phyloP scores from a whole-genome alignment of 176 grass and related monocot genomes.

The Oryza longistaminata region DNA sequence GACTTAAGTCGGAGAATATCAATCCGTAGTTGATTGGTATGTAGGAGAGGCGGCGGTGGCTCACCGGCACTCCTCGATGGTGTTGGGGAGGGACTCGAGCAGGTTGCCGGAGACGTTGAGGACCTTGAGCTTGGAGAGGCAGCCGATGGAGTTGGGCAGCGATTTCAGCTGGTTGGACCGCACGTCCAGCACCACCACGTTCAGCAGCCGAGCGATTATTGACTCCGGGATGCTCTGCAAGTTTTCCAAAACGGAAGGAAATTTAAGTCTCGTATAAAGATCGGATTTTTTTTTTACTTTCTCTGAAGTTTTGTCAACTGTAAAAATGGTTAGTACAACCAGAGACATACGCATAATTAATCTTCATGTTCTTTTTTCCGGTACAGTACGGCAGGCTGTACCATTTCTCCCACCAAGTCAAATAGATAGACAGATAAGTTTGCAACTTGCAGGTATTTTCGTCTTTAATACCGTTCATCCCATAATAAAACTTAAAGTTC shows the following conservation, averaged over 20 bases:
- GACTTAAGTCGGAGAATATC: too few species aligned
- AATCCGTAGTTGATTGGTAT: too few species aligned
- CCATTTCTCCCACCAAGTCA: neutral
- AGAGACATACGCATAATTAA: neutral
- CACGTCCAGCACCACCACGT: slow-evolving; percentile 79
- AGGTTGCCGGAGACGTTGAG: slow-evolving; percentile 97
- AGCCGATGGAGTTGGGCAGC: slow-evolving; percentile 94
- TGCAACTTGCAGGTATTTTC: neutral
- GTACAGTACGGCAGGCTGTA: neutral
- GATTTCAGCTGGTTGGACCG: slow-evolving; percentile 91
- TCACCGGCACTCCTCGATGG: slow-evolving; percentile 94
- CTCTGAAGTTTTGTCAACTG: too few species aligned
- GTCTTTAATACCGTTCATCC: neutral
- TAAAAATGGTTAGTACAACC: neutral
- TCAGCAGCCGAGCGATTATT: slow-evolving; percentile 82
- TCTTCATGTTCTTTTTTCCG: neutral
- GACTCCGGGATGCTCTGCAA: slow-evolving; percentile 91
- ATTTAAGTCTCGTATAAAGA: neutral
- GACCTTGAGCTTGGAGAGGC: slow-evolving; percentile 91
- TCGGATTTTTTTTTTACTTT: too few species aligned
- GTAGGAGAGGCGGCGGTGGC: too few species aligned
- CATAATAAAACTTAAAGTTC: neutral
- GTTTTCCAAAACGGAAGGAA: neutral
- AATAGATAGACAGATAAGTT: neutral
- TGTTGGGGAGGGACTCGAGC: slow-evolving; percentile 64